phyloP scores from a whole-genome alignment of 2,329 filamentous ascomycete species.

The Corynespora cassiicola region DNA sequence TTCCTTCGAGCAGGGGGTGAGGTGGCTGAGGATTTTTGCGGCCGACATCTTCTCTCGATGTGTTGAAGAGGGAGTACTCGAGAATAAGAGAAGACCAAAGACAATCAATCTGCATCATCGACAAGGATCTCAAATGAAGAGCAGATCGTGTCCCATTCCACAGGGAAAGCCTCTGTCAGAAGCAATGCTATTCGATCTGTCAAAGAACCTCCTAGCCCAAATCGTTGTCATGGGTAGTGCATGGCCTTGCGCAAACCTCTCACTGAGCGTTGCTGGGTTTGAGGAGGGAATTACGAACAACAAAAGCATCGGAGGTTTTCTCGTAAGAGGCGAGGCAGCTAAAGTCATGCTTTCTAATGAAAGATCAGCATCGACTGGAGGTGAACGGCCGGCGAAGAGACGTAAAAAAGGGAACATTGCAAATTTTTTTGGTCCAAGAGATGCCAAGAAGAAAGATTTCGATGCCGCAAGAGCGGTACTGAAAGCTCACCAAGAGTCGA shows the following conservation, averaged over 20 bases:
- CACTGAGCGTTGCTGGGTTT: constrained; percentile 87
- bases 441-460: constrained; percentile 40
- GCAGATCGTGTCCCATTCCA: constrained; percentile 78
- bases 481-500: constrained; percentile 34
- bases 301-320: constrained; percentile 82
- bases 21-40: constrained; percentile 89
- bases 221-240: constrained; percentile 77
- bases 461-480: constrained; percentile 39
- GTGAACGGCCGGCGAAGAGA: constrained; percentile 37
- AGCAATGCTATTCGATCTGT: constrained; percentile 73
- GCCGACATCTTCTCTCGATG: constrained; percentile 90
- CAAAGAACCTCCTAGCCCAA: constrained; percentile 77
- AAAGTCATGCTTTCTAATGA: constrained; percentile 50
- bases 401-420: constrained; percentile 44
- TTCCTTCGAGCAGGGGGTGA: constrained; percentile 75
- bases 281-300: constrained; percentile 87
- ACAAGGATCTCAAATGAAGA: constrained; percentile 74
- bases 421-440: constrained; percentile 42
- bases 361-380: constrained; percentile 11
- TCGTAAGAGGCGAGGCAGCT: constrained; percentile 71
- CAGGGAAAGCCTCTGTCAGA: constrained; percentile 77
- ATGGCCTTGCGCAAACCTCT: constrained; percentile 93
- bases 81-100: constrained; percentile 84
- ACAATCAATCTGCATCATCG: constrained; percentile 86
- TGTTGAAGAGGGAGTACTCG: constrained; percentile 87